Evolutionary conservation across 306 rosid species (phyloP), one percentile per base, ranked within the genome.

Genomic region (Vigna angularis): DNA sequence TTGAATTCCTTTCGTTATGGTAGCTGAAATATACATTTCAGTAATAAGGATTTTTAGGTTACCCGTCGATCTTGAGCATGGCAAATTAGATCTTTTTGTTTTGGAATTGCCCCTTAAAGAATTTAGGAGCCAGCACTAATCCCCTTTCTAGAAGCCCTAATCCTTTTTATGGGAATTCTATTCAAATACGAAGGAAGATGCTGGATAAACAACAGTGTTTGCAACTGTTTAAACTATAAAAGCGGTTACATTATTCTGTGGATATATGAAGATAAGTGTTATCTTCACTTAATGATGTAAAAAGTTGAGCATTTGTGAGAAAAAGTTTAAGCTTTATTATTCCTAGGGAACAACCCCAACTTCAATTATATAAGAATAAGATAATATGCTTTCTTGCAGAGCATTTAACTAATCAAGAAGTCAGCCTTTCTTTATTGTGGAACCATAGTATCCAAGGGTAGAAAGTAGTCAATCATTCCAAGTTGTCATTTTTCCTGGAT

Each of bases 261-360:
- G 30, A 73, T 80, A 74, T 30, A 28, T 45, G 65, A 66, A 24
- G 47, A 66, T 32, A 80, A 72, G 62, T 49, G 69, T 20, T 66
- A 55, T 66, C 56, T 30, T 74, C 30, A 11, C 65, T 56, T 5
- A 28, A 48, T 36, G 51, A 74, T 58, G 77, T 76, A 75, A 66
- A 74, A 62, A 53, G 50, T 53, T 69, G 26, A 67, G 76, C 26
- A 69, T 61, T 17, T 75, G 65, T 34, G 63, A 47, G 64, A 63
- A 71, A 30, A 79, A 82, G 85, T 57, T 62, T 62, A 53, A 63
- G 49, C 75, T 64, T 53, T 64, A 61, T 62, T 76, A 82, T 72
- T 71, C 78, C 56, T 34, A 76, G 22, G 74, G 71, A 64, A 36
- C 78, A 45, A 2, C 42, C 49, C 81, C 70, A 53, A 52, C 13